Percentiles rank a stretch among this genome's conserved stretches.
These are phyloP conservation scores for Yamadazyma epiphylla DNA, from an alignment of 1,139 yeast species.

Conservation along the genomic window DNA sequence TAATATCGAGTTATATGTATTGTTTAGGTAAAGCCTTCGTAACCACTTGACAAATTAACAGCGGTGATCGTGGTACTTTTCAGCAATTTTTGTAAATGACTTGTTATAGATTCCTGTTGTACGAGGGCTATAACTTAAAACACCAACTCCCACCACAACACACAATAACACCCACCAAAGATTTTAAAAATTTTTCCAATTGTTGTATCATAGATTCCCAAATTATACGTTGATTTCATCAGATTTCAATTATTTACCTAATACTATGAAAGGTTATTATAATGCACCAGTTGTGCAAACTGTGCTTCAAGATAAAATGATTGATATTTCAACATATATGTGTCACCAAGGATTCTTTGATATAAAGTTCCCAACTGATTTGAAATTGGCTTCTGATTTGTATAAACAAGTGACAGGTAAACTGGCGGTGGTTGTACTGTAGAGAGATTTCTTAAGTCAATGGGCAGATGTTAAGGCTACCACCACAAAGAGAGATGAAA, in stretches of 20 bases:
- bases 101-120: no score
- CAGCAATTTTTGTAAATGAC: no score
- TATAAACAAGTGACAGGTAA: conserved; percentile 67
- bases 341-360: conserved; percentile 82
- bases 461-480: conserved; percentile 76
- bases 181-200: conserved; percentile 60
- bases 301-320: conserved; percentile 61
- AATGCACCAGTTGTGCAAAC: conserved; percentile 86
- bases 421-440: conserved; percentile 51
- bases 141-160: no score
- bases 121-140: no score
- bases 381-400: conserved; percentile 55
- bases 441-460: conserved; percentile 57
- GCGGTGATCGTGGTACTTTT: no score
- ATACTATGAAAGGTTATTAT: conserved; percentile 57
- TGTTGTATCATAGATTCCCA: conserved; percentile 65
- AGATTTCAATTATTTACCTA: conserved; percentile 67
- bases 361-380: conserved; percentile 84
- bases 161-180: conserved; percentile 86
- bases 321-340: conserved; percentile 73
- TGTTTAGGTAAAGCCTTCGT: no score
- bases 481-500: conserved; percentile 72
- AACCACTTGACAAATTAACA: no score
- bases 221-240: conserved; percentile 70
- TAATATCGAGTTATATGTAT: no score